Evolutionary conservation across 306 rosid species (phyloP), one percentile per base, ranked within the genome.

Genomic region (Prunus mume): DNA sequence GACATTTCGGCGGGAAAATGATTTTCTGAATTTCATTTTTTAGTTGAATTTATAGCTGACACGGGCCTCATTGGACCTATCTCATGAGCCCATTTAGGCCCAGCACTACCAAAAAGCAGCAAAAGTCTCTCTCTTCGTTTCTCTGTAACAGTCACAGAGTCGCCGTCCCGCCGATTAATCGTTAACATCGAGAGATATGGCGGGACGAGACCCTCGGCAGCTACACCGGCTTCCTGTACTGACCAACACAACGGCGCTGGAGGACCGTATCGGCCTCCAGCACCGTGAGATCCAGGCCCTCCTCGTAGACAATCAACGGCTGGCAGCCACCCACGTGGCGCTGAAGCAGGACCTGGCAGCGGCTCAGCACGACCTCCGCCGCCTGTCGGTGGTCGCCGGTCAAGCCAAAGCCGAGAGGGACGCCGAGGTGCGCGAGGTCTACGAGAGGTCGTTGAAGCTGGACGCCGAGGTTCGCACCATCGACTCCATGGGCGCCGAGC

Each of bases 331-430:
- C 41, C 98, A 95, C 81, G 91, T 90, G 66, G 93, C 90, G 32
- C 92, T 95, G 84, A 95, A 92, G 76, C 97, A 95, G 47, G 93
- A 95, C 67, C 89, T 95, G 14, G 65, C 88, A 56, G 84, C 82
- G 61, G 67, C 93, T 0, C 90, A 89, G 82, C 82, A 79, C 72
- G 96, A 89, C 64, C 86, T 92, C 79, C 92, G 85, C 13, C 87
- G 57, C 6, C 75, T 90, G 14, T 79, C 97, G 10, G 84, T 86
- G 2, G 78, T 81, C 0, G 91, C 95, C 15, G 84, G 81, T 6
- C 76, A 88, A 5, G 73, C 84, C 10, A 89, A 95, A 76, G 85
- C 91, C 38, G 88, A 89, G 57, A 85, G 93, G 41, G 95, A 92
- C 77, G 88, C 90, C 14, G 85, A 88, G 76, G 93, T 92, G 15